Base-by-base conservation (phyloP, 331 rosid genomes). In the Saraca asoca region DNA sequence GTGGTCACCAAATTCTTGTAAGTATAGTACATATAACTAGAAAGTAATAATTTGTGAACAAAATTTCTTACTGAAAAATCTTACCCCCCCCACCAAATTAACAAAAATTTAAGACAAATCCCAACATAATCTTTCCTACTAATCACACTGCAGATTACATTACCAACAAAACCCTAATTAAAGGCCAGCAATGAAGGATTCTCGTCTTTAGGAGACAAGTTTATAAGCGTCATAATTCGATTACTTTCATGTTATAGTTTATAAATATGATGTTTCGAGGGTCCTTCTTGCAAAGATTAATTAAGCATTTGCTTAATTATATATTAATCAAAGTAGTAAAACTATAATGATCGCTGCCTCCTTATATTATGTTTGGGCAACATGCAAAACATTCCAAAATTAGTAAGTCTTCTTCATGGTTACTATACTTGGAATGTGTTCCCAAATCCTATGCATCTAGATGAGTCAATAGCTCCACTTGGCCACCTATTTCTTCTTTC, bases 381-480 rank as follows among this genome's bases (percentile, higher is more conserved):
- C 9, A 56, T 43, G 60, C 43, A 24, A n/a, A 7, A 51, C 69
- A 53, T 87, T 87, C 90, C 95, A 61, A 13, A 92, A 67, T 45
- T 74, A 54, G 95, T 43, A 87, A 78, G 53, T 6, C 68, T 18
- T 31, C 7, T 51, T 24, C 54, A 7, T 7, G 0, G 13, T 74
- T 79, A 38, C 84, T 72, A 20, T 6, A 58, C 49, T 55, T 49
- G 46, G 85, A 63, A 55, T 37, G 29, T 6, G 14, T 78, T 77
- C 66, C 42, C 24, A 68, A 73, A 66, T 58, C 80, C 84, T 62
- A 91, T 84, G 70, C 85, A 79, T 82, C 85, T 83, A 75, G 79
- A 58, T 72, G 58, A 57, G 80, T 81, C 92, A 80, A 54, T 56
- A 41, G 42, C 84, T 24, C 75, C 95, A 91, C 98, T 73, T 91